A percentile compares a stretch with the other conserved stretches of the same genome.
These are phyloP conservation scores for Lagenidium sp. DNA, from an alignment of 352 stramenopile species.

Conservation along the genomic window DNA sequence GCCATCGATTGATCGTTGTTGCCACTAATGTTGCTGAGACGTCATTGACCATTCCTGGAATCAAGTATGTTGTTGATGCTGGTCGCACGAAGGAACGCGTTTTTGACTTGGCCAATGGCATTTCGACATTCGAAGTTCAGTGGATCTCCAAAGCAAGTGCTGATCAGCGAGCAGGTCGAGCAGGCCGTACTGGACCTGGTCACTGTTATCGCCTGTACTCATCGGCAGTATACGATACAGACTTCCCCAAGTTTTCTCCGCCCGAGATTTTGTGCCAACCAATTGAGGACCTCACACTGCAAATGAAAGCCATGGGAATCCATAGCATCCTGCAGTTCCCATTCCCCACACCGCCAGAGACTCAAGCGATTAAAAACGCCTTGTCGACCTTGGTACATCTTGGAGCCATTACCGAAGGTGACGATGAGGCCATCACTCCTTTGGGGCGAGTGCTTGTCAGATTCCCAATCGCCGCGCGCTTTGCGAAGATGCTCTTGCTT, in stretches of 20 bases:
- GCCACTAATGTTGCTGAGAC: conserved; percentile 99
- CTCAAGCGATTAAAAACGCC: conserved; percentile 78
- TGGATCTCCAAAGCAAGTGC: conserved; percentile 84
- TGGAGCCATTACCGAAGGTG: conserved; percentile 44
- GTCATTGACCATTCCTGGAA: conserved; percentile 91
- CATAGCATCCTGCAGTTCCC: conserved; percentile 93
- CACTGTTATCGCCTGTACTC: conserved; percentile 99
- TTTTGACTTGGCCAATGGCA: conserved; percentile 88
- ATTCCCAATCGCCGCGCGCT: conserved; percentile 80
- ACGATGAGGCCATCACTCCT: conserved; percentile 66
- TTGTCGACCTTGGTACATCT: conserved; percentile 80
- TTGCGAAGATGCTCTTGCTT: conserved; percentile 88
- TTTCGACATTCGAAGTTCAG: conserved; percentile 92
- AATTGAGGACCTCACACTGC: conserved; percentile 95
- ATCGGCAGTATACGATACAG: conserved; percentile 92
- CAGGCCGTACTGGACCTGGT: conserved; percentile 92
- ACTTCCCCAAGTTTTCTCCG: conserved; percentile 86
- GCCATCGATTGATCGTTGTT: conserved; percentile 92
- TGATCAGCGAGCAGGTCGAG: conserved; percentile 91
- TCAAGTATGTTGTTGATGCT: conserved; percentile 97
- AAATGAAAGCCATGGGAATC: conserved; percentile 98
- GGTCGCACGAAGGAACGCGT: conserved; percentile 95
- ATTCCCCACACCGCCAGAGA: conserved; percentile 93
- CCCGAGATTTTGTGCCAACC: conserved; percentile 90
- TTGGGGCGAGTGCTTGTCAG: conserved; percentile 76